Evolutionary conservation across 1,284 basidiomycete species (phyloP).

Genomic region (Leccinum subrobustum): DNA sequence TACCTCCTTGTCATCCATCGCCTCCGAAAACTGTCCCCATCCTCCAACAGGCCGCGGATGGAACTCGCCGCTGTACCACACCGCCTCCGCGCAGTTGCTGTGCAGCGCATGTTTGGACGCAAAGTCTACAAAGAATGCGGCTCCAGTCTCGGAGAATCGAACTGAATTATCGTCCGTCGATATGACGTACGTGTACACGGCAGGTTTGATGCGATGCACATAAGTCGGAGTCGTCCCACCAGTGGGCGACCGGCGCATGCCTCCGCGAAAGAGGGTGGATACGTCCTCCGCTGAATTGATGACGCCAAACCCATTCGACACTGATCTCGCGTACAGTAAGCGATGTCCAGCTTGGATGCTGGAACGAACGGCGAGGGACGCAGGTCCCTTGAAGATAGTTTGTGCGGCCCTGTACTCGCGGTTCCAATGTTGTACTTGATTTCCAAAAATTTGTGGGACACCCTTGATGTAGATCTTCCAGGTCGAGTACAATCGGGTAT

Average conservation of each 20-base stretch:
- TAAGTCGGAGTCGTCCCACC: conserved; percentile 24
- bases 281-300: conserved; percentile 50
- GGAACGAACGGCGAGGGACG: conserved; percentile 59
- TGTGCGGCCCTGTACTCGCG: conserved; percentile 64
- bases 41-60: conserved; percentile 71
- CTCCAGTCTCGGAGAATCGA: conserved; percentile 77
- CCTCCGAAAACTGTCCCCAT: conserved; percentile 62
- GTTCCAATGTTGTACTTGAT: conserved; percentile 66
- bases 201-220: conserved; percentile 65
- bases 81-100: conserved; percentile 50
- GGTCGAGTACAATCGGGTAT: conserved; percentile 70
- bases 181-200: conserved; percentile 77
- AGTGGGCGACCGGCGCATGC: conserved; percentile 23
- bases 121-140: conserved; percentile 79
- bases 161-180: conserved; percentile 66
- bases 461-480: conserved; percentile 75
- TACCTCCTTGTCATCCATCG: conserved; percentile 48
- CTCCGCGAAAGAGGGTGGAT: conserved; percentile 49
- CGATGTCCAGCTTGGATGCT: conserved; percentile 69
- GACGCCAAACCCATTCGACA: conserved; percentile 60
- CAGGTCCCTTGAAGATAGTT: conserved; percentile 63
- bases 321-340: conserved; percentile 70
- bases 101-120: conserved; percentile 70
- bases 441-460: conserved; percentile 56
- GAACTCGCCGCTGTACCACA: conserved; percentile 75